Base-by-base conservation (phyloP, 1,139 yeast genomes). In the Citeromyces siamensis region DNA sequence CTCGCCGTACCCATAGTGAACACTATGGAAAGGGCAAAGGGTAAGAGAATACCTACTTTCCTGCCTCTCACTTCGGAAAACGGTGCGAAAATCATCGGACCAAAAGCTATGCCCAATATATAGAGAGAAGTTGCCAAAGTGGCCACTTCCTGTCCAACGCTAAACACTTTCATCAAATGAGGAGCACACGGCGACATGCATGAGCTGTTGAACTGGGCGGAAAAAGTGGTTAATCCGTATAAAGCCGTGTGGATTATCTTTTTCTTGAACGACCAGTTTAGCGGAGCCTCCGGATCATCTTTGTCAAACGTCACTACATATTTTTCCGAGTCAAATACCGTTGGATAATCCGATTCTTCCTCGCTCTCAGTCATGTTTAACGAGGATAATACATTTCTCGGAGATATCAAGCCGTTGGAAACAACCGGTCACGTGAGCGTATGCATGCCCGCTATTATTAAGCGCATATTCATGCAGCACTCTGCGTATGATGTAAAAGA, bases 1-100 rank as follows among this genome's bases (percentile, higher is more conserved):
- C 76, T 60, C 1, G 80, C 82, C 32, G 70, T 64, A 5, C 76
- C 79, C 56, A 78, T 67, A 41, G 75, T 74, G 46, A 80, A 63
- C 12, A 78, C 55, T 53, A 67, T 64, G 28, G 76, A 75, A 17
- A 70, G 42, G 16, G 74, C 66, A 46, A 78, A 58, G 0, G 83
- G 66, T n/a, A 58, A 36, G 19, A 66, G 46, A 51, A 75, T 80
- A 33, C 76, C 62, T 39, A 60, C 49, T 37, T 66, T 70, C 44
- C 85, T 60, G 3, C 85, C 85, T 38, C 75, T 64, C 13, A 56
- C 56, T 14, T 75, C 81, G 4, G 75, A 64, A 40, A 74, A 41
- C 1, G 82, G 80, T 2, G 75, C 60, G 38, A 71, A 65, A 1
- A 71, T 42, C 60, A 71, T 54, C 10, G 77, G 78, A 0, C 77